Percentiles rank a stretch among this genome's conserved stretches.
Evolutionary conservation across 495 filamentous ascomycete genomes (phyloP).

Genomic region (Trichoderma asperelloides): DNA sequence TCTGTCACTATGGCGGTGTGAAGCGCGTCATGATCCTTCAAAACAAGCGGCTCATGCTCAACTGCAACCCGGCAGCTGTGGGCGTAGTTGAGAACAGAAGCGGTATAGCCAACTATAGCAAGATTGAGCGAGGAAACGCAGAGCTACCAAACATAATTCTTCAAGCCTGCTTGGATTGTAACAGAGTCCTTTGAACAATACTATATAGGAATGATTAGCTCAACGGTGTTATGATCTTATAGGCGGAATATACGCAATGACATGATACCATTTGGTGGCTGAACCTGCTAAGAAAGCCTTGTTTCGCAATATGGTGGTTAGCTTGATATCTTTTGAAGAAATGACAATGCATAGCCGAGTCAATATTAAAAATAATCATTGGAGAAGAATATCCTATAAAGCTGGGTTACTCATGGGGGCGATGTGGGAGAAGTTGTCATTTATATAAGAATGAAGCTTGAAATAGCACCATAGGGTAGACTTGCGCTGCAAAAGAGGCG

Average conservation of each 20-base stretch:
- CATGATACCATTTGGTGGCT: background rate
- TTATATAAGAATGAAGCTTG: background rate
- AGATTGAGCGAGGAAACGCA: too few relatives aligned
- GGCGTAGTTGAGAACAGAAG: too few relatives aligned
- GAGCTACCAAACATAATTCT: too few relatives aligned
- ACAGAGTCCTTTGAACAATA: too few relatives aligned
- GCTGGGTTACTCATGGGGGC: background rate
- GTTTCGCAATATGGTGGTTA: background rate
- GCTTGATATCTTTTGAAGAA: background rate
- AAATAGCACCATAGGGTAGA: background rate
- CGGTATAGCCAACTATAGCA: too few relatives aligned
- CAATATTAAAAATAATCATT: background rate
- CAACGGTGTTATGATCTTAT: too few relatives aligned
- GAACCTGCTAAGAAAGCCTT: background rate
- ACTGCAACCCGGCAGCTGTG: too few relatives aligned
- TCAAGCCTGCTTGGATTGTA: too few relatives aligned
- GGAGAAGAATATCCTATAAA: background rate
- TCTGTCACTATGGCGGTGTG: background rate
- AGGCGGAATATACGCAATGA: too few relatives aligned
- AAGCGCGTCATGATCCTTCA: background rate
- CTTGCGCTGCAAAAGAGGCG: background rate
- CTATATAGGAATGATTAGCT: too few relatives aligned
- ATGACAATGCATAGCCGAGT: background rate
- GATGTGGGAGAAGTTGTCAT: background rate
- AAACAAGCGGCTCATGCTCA: too few relatives aligned